Conservation (phyloP, 2,329 filamentous ascomycete genomes). For the Ceratocystis lukuohia region DNA sequence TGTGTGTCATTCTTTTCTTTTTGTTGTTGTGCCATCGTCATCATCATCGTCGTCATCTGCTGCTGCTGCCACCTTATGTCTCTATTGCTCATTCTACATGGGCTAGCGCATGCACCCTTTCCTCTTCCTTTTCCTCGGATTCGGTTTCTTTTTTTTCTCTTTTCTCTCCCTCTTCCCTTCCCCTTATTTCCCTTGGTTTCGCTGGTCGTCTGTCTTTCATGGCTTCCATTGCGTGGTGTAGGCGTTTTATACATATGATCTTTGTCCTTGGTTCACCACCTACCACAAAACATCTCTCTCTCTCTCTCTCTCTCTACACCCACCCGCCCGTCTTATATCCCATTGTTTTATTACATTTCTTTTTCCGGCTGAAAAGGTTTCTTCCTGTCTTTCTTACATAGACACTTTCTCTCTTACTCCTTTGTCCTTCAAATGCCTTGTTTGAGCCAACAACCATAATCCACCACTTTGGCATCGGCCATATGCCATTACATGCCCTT, state of each 20-base stretch:
- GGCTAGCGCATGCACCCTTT: not conserved
- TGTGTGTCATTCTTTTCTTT: constrained; percentile 12
- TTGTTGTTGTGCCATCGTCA: constrained; percentile 15
- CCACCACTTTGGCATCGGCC: not conserved
- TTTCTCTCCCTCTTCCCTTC: constrained; percentile 6
- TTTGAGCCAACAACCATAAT: constrained; percentile 10
- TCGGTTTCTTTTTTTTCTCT: not conserved
- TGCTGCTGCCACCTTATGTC: constrained; percentile 16
- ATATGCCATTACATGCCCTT: not conserved
- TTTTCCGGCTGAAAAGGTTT: constrained; percentile 8
- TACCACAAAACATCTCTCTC: not conserved
- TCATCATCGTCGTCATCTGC: constrained; percentile 1
- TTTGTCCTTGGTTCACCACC: constrained; percentile 15
- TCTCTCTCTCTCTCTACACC: constrained; percentile 1
- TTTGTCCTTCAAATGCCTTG: not conserved
- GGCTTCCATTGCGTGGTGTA: constrained; percentile 10
- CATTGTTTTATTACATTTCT: constrained; percentile 19
- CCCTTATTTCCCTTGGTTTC: constrained; percentile 17
- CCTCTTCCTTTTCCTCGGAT: not conserved
- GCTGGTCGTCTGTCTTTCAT: constrained; percentile 10
- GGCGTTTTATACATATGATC: constrained; percentile 15
- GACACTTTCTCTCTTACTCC: not conserved
- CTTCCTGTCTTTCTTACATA: not conserved
- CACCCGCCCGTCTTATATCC: constrained; percentile 14
- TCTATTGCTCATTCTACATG: not conserved